Evolutionary conservation across 2,329 filamentous ascomycete species (phyloP), one percentile per base, ranked within the genome.

Genomic region (Cordyceps cateniannulata): DNA sequence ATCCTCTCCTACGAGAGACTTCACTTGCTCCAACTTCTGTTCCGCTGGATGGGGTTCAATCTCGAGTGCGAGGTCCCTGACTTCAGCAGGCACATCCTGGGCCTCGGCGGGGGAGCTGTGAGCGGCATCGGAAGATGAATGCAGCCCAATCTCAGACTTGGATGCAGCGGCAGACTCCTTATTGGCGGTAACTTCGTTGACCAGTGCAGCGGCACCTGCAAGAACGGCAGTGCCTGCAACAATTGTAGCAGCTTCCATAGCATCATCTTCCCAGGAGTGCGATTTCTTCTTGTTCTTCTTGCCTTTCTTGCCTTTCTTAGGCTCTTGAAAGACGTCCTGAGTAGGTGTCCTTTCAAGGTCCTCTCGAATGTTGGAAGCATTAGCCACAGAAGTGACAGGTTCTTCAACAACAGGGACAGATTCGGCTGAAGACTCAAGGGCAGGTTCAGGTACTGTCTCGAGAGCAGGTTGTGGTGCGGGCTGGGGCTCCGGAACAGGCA

Each of bases 241-340:
- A 12, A 55, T 27, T 6, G 56, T 29, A 12, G 47, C 55, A 29
- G 56, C 45, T 16, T 59, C 53, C 20, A 54, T 14, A 5, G 25
- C 32, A 20, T 53, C 51, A 27, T 52, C 51, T 24, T 63, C 63
- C 56, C 44, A 60, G 7, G 62, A 49, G 18, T 32, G 54, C 16
- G 56, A 48, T 22, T 58, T 62, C 55, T 62, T 65, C 62, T 63
- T 65, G 24, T 60, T 61, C 62, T 70, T 69, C 61, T 70, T 60
- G 48, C 45, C 57, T 42, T 65, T 68, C 61, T 69, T 68, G 10
- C 67, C 60, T 35, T 62, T 63, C 35, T 61, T 60, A 2, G 54
- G 48, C 16, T 38, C 51, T 25, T 60, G 56, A 29, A 60, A 42
- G 12, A 24, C 44, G 12, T 62, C 42, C 25, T 38, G 29, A 38